Base-by-base conservation (phyloP, 495 filamentous ascomycete genomes). In the Letharia columbiana region DNA sequence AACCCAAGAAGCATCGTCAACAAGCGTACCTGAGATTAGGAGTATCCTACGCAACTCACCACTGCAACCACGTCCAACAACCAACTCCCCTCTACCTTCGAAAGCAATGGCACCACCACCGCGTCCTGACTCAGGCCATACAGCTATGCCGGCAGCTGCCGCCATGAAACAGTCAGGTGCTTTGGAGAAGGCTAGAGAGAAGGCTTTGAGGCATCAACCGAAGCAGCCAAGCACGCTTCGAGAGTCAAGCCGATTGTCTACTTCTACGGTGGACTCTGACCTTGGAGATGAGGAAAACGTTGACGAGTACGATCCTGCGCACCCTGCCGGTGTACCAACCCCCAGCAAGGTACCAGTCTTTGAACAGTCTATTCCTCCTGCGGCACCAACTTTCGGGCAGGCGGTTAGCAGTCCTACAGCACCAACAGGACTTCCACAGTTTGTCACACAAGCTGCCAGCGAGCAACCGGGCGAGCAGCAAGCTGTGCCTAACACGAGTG, bases 211-310 rank as follows among this genome's bases (percentile, higher is more conserved):
- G 42, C 77, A 80, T 71, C 79, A 78, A 50, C 80, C 80, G 0
- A 81, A 81, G 68, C 79, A 75, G 10, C 77, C 78, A 2, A 82
- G 80, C 66, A 75, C 77, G 10, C 76, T 82, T 60, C 78, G 79
- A 45, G 75, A 76, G 60, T 65, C 75, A 18, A 75, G 74, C 60
- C 76, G 74, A 1, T 75, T 77, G 28, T 75, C 78, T 0, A 76
- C 70, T 57, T 75, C 76, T 49, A 56, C 54, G 1, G 42, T 50
- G 15, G 56, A 35, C 17, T 67, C 66, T 1, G 61, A 67, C 6
- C 31, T 5, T 39, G 54, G 49, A 54, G 66, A 64, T 23, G 50
- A 67, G 11, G 41, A 37, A 8, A 6, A 56, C 13, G 52, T 18
- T 10, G 47, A 42, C 1, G 52, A 49, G 33, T 62, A 62, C n/a